Percentiles rank a stretch among this genome's conserved stretches.
Evolutionary conservation across 306 rosid species (phyloP).

Genomic region (Corylus americana): DNA sequence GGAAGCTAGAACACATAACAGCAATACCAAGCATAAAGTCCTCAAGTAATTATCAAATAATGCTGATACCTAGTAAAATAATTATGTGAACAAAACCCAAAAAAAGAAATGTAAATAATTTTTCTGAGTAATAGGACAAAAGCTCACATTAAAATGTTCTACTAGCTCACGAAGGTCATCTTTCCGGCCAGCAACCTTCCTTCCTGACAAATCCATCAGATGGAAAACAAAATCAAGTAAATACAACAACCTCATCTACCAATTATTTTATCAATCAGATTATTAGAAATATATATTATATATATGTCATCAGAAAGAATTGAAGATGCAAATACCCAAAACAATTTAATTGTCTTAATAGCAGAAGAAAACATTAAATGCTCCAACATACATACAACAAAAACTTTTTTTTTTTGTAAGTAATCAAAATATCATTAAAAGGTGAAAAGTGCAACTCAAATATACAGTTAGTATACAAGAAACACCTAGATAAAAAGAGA

Average conservation of each 20-base stretch:
- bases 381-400: neutral
- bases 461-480: too few species aligned
- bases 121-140: slow-evolving; percentile 8
- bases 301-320: neutral
- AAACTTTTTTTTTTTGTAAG: too few species aligned
- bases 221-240: slow-evolving; percentile 30
- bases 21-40: neutral
- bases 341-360: neutral
- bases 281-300: neutral
- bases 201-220: slow-evolving; percentile 60
- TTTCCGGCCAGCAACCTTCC: slow-evolving; percentile 58
- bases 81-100: neutral
- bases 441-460: too few species aligned
- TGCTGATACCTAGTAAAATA: neutral
- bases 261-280: slow-evolving; percentile 7
- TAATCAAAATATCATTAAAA: too few species aligned
- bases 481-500: too few species aligned
- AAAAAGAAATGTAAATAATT: neutral
- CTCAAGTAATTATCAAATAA: neutral
- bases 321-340: neutral
- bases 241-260: slow-evolving; percentile 14
- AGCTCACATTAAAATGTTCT: slow-evolving; percentile 88
- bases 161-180: slow-evolving; percentile 80
- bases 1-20: neutral
- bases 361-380: neutral